Evolutionary conservation across 345 rosid species (phyloP), one percentile per base, ranked within the genome.

Genomic region (Excoecaria cochinchinensis): DNA sequence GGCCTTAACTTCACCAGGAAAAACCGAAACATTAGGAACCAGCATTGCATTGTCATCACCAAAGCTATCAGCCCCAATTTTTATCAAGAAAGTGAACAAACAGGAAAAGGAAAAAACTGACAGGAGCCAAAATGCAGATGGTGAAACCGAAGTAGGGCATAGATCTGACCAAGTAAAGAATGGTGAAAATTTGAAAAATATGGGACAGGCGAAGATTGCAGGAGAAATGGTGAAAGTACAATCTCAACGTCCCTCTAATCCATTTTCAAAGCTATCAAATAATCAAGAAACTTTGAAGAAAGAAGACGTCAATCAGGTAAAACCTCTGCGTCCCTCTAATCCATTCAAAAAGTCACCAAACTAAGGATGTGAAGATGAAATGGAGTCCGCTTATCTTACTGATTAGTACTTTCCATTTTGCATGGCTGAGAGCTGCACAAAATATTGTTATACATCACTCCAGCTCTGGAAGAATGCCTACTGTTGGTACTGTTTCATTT

Each of bases 1-100:
- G 69, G 73, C 74, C 70, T 72, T 64, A 19, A 56, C 80, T 71
- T 71, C 74, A 44, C 47, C 53, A 19, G 82, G 77, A 78, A 81
- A 74, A 69, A 87, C 78, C 6, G 79, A 77, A 79, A 79, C 76
- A 57, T 75, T 81, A 38, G 93, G 80, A 64, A 71, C 84, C 17
- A 22, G 39, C 38, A 40, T 42, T 66, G 62, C 86, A 51, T 73
- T 86, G 38, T 69, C 84, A 44, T 72, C 83, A 17, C 70, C 82
- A 44, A 85, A 76, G 74, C 78, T 80, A 17, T 83, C 90, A 64
- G 88, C 85, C 8, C 87, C 95, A 48, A 22, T 81, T 55, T 85
- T 85, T 46, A 59, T 31, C 56, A 86, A 71, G 90, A 91, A 88
- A 76, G 70, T 73, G 52, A 91, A 83, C 38, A 84, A 81, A 36